These are phyloP conservation scores for Peribolospora baueri DNA, from an alignment of 768 basidiomycete genomes.

Conservation along the genomic window DNA sequence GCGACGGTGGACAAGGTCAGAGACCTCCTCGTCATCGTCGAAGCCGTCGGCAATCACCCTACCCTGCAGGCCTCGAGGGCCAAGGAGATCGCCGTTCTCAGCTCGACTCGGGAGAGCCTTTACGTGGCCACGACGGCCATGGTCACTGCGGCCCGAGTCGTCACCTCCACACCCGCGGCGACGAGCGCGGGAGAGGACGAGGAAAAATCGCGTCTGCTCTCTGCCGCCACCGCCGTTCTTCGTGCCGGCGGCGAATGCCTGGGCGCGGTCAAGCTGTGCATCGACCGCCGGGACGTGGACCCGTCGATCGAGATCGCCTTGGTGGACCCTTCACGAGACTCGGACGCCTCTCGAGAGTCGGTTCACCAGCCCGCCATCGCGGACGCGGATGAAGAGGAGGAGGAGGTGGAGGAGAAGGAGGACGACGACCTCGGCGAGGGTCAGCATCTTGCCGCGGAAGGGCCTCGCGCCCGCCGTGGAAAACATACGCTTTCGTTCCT, in stretches of 20 bases:
- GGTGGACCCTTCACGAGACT: slow-evolving; percentile 14
- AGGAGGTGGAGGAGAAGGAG: slow-evolving; percentile 21
- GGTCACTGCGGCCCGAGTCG: slow-evolving; percentile 59
- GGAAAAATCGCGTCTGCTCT: slow-evolving; percentile 50
- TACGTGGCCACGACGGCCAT: slow-evolving; percentile 66
- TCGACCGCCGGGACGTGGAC: slow-evolving; percentile 25
- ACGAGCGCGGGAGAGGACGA: slow-evolving; percentile 33
- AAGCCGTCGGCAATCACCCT: slow-evolving; percentile 56
- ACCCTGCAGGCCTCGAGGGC: slow-evolving; percentile 28
- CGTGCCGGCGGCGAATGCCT: slow-evolving; percentile 76
- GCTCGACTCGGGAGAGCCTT: slow-evolving; percentile 47
- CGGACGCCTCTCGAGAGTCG: slow-evolving; percentile 4
- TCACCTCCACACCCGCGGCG: slow-evolving; percentile 31
- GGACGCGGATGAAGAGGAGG: slow-evolving; percentile 6
- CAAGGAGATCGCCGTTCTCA: slow-evolving; percentile 36
- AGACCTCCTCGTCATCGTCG: slow-evolving; percentile 70
- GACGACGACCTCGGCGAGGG: slow-evolving; percentile 3
- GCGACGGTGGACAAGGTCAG: slow-evolving; percentile 85
- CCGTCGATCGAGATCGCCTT: slow-evolving; percentile 27
- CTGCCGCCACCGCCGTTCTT: slow-evolving; percentile 65
- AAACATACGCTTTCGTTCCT: slow-evolving; percentile 20
- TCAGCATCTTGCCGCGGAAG: not conserved
- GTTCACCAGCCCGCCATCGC: slow-evolving; percentile 1
- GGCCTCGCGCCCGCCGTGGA: slow-evolving; percentile 5
- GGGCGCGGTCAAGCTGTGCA: slow-evolving; percentile 55